Base-by-base conservation (phyloP, 2,329 filamentous ascomycete genomes). In the Colletotrichum musicola region DNA sequence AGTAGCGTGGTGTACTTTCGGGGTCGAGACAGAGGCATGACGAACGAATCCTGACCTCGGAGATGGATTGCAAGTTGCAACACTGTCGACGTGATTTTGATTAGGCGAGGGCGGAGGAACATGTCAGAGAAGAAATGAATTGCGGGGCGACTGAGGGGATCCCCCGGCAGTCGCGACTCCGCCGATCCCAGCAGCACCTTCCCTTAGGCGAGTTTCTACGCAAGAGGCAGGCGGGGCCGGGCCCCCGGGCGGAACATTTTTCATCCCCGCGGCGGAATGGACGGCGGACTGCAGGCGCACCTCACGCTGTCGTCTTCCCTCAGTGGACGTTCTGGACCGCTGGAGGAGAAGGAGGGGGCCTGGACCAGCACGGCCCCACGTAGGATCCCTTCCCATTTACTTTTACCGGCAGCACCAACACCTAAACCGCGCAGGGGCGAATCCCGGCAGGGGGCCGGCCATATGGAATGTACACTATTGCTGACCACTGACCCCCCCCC, bases 321-420 rank as follows among this genome's bases (percentile, higher is more conserved):
- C 30, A 35, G 30, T 35, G 30, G 30, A 35, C 18, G 46, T 49
- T 49, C 46, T 49, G 18, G 46, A 49, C 46, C 46, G 12, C 18
- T 20, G 16, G 46, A 58, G 22, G 22, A 18, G n/a, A 13, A 56
- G 35, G n/a, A 16, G 35, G 38, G 59, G 59, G 59, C 50, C 59
- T 62, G 59, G 59, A 54, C 59, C 59, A 16, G 49, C 59, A 62
- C 49, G 59, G 59, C 59, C 59, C 59, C 59, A 62, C 59, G 49
- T 62, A 62, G 49, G 38, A 54, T 62, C 59, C 49, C 59, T 62
- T 62, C 59, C 59, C 40, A 62, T 62, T 62, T 62, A 54, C 59
- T 49, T 62, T 62, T 62, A 54, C 59, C 59, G 59, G 47, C 59
- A 54, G 49, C 49, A 16, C 40, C n/a, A 50, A 62, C 59, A 44